These are phyloP conservation scores for Przewalskia tangutica DNA, from an alignment of 257 asterid species.

Conservation along the genomic window DNA sequence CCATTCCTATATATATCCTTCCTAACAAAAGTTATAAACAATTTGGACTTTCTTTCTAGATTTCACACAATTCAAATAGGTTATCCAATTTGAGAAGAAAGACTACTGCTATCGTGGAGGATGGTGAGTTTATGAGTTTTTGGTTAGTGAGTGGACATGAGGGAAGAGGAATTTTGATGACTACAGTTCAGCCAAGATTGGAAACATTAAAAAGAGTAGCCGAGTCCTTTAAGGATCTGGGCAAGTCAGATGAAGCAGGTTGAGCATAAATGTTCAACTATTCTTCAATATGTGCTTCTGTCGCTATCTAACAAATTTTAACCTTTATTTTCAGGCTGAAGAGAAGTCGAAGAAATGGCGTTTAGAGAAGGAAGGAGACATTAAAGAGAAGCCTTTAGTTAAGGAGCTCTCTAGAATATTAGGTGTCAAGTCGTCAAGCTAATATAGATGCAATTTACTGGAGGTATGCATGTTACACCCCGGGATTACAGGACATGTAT, in stretches of 20 bases:
- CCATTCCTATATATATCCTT: no score
- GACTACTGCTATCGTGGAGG: not conserved
- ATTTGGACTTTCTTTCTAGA: no score
- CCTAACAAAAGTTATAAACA: no score
- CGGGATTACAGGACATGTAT: no score
- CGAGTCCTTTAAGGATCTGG: constrained; percentile 60
- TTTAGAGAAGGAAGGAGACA: constrained; percentile 33
- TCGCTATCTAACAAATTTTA: not conserved
- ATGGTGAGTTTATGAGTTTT: not conserved
- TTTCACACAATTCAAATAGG: not conserved
- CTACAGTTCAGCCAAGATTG: constrained; percentile 38
- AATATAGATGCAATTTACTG: not conserved
- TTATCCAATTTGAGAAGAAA: not conserved
- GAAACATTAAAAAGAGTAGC: constrained; percentile 40
- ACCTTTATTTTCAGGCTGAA: constrained; percentile 37
- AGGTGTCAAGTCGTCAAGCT: constrained; percentile 36
- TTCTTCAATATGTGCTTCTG: not conserved
- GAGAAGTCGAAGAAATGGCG: constrained; percentile 53
- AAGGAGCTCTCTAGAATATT: constrained; percentile 65
- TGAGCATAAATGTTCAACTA: not conserved
- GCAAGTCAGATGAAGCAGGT: constrained; percentile 19
- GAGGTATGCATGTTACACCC: no score
- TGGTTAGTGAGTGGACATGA: not conserved
- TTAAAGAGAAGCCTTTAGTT: constrained; percentile 49
- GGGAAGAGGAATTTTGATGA: not conserved